Conservation (phyloP, 75 land plant genomes). For the Pinus albicaulis region DNA sequence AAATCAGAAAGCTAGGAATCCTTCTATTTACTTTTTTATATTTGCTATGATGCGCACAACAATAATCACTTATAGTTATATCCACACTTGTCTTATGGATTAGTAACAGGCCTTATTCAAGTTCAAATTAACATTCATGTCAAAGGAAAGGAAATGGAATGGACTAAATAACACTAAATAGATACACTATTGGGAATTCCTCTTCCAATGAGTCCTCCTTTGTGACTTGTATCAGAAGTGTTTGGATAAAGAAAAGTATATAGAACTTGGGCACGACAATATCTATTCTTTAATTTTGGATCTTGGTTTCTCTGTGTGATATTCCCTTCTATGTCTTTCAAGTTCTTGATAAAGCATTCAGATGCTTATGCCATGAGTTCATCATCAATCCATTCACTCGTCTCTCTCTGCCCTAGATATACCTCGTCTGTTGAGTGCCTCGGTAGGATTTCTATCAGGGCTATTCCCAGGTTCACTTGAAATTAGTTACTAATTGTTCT, state of each 20-base stretch:
- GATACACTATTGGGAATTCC: not conserved
- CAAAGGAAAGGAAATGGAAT: no score
- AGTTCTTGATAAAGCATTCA: not conserved
- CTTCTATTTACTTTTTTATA: no score
- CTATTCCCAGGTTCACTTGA: not conserved
- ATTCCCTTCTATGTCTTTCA: not conserved
- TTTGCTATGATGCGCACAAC: no score
- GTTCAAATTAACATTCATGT: no score
- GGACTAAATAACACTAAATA: no score
- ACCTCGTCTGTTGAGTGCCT: constrained; percentile 77
- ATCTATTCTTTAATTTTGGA: not conserved
- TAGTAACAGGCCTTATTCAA: no score
- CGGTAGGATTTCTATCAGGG: constrained; percentile 57
- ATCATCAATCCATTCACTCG: constrained; percentile 15
- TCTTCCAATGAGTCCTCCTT: not conserved
- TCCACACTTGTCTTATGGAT: no score
- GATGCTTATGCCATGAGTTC: not conserved
- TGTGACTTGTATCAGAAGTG: not conserved
- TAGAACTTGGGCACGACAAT: not conserved
- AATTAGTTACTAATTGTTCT: not conserved
- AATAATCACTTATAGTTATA: no score
- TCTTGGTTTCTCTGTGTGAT: not conserved
- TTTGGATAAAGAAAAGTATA: not conserved
- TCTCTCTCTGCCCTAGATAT: constrained; percentile 54
- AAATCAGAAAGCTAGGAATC: no score